phyloP scores from a whole-genome alignment of 2,329 filamentous ascomycete genomes.

The Apiospora malaysiana region DNA sequence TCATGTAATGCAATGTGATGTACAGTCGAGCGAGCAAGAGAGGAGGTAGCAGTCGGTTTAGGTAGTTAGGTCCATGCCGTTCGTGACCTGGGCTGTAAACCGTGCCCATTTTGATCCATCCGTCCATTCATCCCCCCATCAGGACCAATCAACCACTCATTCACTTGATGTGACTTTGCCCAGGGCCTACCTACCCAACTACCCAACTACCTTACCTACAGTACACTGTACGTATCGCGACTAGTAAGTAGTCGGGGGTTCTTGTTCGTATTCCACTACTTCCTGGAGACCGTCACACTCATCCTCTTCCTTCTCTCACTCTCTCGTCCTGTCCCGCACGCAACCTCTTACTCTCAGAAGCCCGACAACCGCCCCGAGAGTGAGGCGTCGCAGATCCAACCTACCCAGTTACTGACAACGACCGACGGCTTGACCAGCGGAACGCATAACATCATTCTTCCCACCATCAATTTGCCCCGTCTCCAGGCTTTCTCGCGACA shows the following conservation, averaged over 20 bases:
- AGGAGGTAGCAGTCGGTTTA: not conserved
- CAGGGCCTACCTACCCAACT: not conserved
- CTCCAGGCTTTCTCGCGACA: conserved; percentile 20
- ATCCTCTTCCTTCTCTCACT: not conserved
- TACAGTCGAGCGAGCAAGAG: too few relatives aligned
- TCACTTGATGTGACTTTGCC: conserved; percentile 17
- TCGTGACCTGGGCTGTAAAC: conserved; percentile 17
- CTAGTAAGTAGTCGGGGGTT: conserved; percentile 10
- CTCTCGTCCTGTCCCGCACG: conserved; percentile 4
- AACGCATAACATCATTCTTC: conserved; percentile 12
- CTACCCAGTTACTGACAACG: not conserved
- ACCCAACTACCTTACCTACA: not conserved
- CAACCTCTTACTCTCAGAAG: conserved; percentile 17
- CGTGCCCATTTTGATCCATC: conserved; percentile 21
- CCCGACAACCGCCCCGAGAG: conserved; percentile 10
- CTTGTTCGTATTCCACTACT: conserved; percentile 19
- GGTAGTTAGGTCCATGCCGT: conserved; percentile 12
- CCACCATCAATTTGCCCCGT: conserved; percentile 4
- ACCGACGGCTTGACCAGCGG: conserved; percentile 6
- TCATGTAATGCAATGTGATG: too few relatives aligned
- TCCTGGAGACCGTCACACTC: conserved; percentile 15
- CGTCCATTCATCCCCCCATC: conserved; percentile 11
- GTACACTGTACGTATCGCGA: conserved; percentile 16
- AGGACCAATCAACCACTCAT: conserved; percentile 15
- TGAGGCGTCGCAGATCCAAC: conserved; percentile 7